A percentile compares a stretch with the other conserved stretches of the same genome.
Conservation (phyloP, 73 alveolate genomes). For the Blepharisma stoltei region DNA sequence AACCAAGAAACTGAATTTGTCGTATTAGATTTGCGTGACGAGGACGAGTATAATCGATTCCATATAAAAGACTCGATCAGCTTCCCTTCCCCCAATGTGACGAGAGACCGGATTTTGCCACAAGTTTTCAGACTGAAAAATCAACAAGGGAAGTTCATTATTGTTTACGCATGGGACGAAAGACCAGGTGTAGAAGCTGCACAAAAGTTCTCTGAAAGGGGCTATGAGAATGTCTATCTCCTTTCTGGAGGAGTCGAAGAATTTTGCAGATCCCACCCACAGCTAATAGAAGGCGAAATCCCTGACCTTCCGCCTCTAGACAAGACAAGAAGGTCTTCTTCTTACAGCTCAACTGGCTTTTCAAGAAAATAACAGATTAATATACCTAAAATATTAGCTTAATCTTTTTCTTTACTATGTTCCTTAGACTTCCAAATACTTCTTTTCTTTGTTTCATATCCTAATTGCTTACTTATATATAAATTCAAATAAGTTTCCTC, state of each 20-base stretch:
- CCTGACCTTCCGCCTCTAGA: background rate
- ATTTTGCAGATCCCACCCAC: constrained; percentile 56
- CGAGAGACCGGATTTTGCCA: constrained; percentile 79
- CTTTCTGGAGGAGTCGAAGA: constrained; percentile 69
- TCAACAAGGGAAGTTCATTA: constrained; percentile 73
- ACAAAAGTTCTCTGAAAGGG: constrained; percentile 66
- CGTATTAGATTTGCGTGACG: constrained; percentile 82
- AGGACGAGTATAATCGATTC: constrained; percentile 62
- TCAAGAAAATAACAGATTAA: too few relatives aligned
- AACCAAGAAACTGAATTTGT: constrained; percentile 63
- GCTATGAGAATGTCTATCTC: constrained; percentile 76
- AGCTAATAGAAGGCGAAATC: constrained; percentile 55
- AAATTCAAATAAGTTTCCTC: too few relatives aligned
- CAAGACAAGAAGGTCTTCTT: too few relatives aligned
- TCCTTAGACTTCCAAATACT: too few relatives aligned
- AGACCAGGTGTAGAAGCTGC: constrained; percentile 78
- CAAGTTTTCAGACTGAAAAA: constrained; percentile 78
- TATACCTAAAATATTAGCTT: too few relatives aligned
- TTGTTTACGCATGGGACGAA: constrained; percentile 77
- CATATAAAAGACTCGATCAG: constrained; percentile 76
- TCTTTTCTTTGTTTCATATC: too few relatives aligned
- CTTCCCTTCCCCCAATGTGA: constrained; percentile 78
- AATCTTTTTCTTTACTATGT: too few relatives aligned
- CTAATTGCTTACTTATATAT: too few relatives aligned
- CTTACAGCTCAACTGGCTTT: too few relatives aligned